phyloP scores from a whole-genome alignment of 257 asterid species.

The Leonotis leonurus region DNA sequence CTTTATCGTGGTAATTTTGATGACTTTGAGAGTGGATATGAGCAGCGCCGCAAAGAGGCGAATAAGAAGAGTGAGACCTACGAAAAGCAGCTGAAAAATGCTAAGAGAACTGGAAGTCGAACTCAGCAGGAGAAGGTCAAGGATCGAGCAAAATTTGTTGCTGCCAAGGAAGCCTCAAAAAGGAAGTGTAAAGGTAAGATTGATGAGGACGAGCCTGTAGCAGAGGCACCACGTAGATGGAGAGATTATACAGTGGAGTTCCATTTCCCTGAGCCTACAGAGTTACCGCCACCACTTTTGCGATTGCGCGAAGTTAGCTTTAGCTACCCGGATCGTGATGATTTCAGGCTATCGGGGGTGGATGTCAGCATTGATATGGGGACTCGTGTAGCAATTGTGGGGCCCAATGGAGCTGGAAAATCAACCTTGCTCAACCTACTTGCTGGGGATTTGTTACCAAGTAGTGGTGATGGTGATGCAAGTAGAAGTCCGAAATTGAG shows the following conservation, averaged over 20 bases:
- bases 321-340: slow-evolving; percentile 50
- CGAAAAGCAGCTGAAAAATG: slow-evolving; percentile 50
- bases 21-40: slow-evolving; percentile 52
- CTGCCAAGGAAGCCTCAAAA: slow-evolving; percentile 55
- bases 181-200: slow-evolving; percentile 40
- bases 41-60: slow-evolving; percentile 58
- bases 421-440: slow-evolving; percentile 66
- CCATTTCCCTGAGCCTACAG: slow-evolving; percentile 74
- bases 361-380: slow-evolving; percentile 79
- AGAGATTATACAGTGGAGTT: slow-evolving; percentile 64
- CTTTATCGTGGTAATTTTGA: slow-evolving; percentile 59
- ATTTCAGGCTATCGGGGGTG: slow-evolving; percentile 51
- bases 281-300: slow-evolving; percentile 57
- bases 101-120: slow-evolving; percentile 53
- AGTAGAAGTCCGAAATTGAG: slow-evolving; percentile 58
- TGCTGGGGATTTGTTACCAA: slow-evolving; percentile 56
- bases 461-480: slow-evolving; percentile 58
- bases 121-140: slow-evolving; percentile 60
- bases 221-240: slow-evolving; percentile 63
- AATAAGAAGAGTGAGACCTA: slow-evolving; percentile 52
- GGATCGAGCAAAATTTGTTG: slow-evolving; percentile 51
- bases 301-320: slow-evolving; percentile 63
- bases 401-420: slow-evolving; percentile 77
- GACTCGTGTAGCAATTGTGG: slow-evolving; percentile 67
- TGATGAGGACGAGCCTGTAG: slow-evolving; percentile 44